Evolutionary conservation across 2,329 filamentous ascomycete species (phyloP).

Genomic region (Neopestalotiopsis sp.): DNA sequence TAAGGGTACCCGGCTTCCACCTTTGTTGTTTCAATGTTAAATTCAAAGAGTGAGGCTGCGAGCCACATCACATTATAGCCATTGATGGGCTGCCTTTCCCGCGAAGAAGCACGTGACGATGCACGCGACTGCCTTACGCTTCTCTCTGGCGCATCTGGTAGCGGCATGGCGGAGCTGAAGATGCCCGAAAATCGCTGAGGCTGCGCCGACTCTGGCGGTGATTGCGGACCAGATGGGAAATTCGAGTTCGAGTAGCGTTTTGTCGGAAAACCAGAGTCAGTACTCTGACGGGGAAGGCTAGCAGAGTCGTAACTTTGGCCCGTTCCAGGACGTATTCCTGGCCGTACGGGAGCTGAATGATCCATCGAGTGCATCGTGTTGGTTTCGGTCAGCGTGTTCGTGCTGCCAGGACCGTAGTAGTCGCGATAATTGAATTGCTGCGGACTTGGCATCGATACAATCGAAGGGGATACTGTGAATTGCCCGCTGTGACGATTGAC

Average conservation of each 20-base stretch:
- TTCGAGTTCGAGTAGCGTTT: slow-evolving; percentile 62
- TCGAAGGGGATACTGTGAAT: slow-evolving; percentile 64
- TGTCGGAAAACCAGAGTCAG: slow-evolving; percentile 52
- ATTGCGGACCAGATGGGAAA: slow-evolving; percentile 50
- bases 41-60: slow-evolving; percentile 93
- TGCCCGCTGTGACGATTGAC: slow-evolving; percentile 69
- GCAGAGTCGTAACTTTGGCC: slow-evolving; percentile 65
- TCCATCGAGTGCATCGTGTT: slow-evolving; percentile 63
- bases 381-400: slow-evolving; percentile 62
- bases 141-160: slow-evolving; percentile 69
- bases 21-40: slow-evolving; percentile 92
- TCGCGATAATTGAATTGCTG: slow-evolving; percentile 64
- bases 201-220: slow-evolving; percentile 38
- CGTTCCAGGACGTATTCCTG: slow-evolving; percentile 61
- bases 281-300: slow-evolving; percentile 55
- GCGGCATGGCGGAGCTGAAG: slow-evolving; percentile 86
- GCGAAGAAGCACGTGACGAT: slow-evolving; percentile 65
- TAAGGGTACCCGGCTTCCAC: slow-evolving; percentile 96
- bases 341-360: slow-evolving; percentile 52
- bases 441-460: slow-evolving; percentile 52
- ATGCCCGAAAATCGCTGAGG: slow-evolving; percentile 72
- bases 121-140: slow-evolving; percentile 60
- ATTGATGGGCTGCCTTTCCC: slow-evolving; percentile 59
- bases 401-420: slow-evolving; percentile 51
- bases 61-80: slow-evolving; percentile 83